Base-by-base conservation (phyloP, 768 basidiomycete genomes). In the Xerocomellus amylosporus region DNA sequence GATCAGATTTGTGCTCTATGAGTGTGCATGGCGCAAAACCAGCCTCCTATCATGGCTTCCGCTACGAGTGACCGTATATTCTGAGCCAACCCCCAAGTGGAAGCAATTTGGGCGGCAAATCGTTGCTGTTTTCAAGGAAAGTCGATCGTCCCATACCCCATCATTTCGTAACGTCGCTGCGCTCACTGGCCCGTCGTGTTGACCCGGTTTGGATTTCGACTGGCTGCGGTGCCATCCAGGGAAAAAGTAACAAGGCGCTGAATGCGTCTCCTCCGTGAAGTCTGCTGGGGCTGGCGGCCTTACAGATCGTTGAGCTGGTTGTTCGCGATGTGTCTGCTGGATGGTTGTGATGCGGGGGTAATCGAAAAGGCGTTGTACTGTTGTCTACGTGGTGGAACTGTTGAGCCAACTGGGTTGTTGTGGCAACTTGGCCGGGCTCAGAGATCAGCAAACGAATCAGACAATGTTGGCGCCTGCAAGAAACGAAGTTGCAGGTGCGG, bases 401-500 rank as follows among this genome's bases (percentile, higher is more conserved):
- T 50, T 8, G 75, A 59, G 2, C 77, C 79, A 0, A 82, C 74
- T 58, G 77, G 73, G 65, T 51, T 69, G 61, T 45, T 71, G 65
- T 39, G 66, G 61, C 24, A 4, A 24, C 24, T 2, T 24, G 24
- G 72, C 54, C 2, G 82, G 74, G 77, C 81, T 88, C 88, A 90
- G 39, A 90, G 80, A 70, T 89, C 86, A 54, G 87, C 80, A 65
- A 90, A 90, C 1, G 87, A 83, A 72, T 90, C 88, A 31, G 60
- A 46, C 63, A 64, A n/a, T n/a, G n/a, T n/a, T 65, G 28, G 8
- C 26, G 1, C 14, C 26, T 17, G 5, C 28, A 10, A 36, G 22
- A 49, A 37, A 46, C 8, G 8, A 28, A 28, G 15, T 24, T 30
- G 13, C 19, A 28, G 10, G 13, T 10, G 14, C 15, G 12, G 22